Base-by-base conservation (phyloP, 192 early-diverging fungal species). In the Coemansia aciculifera region DNA sequence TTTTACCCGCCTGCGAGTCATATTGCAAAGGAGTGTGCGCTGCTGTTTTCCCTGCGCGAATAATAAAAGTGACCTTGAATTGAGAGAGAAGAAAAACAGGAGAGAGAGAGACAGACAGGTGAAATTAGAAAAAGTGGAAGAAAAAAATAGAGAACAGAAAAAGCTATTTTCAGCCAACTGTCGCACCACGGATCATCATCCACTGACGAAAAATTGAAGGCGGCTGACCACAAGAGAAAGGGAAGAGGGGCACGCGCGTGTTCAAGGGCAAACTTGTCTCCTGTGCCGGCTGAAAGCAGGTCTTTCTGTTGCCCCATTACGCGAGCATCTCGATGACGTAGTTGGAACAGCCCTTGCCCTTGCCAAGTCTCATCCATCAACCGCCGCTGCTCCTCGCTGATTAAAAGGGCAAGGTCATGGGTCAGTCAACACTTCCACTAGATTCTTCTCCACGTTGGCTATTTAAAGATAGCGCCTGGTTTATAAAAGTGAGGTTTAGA, bases 1-100 rank as follows among this genome's bases (percentile, higher is more conserved):
- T 24, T 73, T 71, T 62, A 71, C 74, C 49, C 74, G 70, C 66
- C 74, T 82, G 61, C 79, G 79, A 17, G 74, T 64, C 74, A 82
- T 76, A 37, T 32, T 67, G n/a, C 12, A 37, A 15, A 38, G 11
- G 11, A 31, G 10, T 23, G 44, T 19, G 21, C 2, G 8, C 38
- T 17, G 23, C 48, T 24, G n/a, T 34, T 34, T 34, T 34, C 5
- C 34, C 34, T 5, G 34, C 7, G 7, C 8, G 39, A 21, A 24
- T 56, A 63, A 34, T 43, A 61, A 44, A 67, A 32, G 3, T 17
- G 39, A 27, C 24, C 24, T 12, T 24, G 21, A 42, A 37, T 39
- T 29, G 29, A 31, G 19, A 67, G 27, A 1, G 5, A 27, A 21
- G 24, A 52, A 40, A 54, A 1, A 24, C n/a, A n/a, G n/a, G n/a